Conservation (phyloP, 169 alveolate species). For the Eimeria acervulina region DNA sequence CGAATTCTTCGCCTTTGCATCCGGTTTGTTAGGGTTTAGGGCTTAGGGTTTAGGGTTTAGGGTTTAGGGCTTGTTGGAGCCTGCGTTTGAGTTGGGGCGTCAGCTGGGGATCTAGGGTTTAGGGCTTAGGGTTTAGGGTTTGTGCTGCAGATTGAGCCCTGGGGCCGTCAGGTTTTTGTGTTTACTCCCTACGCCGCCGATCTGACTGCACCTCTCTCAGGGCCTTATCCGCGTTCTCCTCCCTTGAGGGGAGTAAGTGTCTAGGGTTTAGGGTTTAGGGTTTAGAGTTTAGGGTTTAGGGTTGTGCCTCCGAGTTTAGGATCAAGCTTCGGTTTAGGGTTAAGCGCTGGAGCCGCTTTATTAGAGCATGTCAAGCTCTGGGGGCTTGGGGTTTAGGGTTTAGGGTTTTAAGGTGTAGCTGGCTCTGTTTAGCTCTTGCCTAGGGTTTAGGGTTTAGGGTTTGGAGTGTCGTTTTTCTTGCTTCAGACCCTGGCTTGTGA, state of each 20-base stretch:
- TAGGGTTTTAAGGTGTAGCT: neutral
- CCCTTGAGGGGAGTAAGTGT: slow-evolving; percentile 21
- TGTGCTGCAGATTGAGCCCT: slow-evolving; percentile 78
- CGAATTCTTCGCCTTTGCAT: slow-evolving; percentile 79
- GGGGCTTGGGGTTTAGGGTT: no score
- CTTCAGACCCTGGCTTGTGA: no score
- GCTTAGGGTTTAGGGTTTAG: slow-evolving; percentile 25
- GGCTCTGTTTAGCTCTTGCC: neutral
- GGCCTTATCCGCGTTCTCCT: slow-evolving; percentile 68
- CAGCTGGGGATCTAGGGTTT: neutral
- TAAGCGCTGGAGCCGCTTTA: no score
- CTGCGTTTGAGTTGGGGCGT: neutral
- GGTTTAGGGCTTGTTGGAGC: neutral
- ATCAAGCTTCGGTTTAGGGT: no score
- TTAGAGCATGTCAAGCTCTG: no score
- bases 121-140: slow-evolving; percentile 31
- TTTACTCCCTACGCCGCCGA: slow-evolving; percentile 41
- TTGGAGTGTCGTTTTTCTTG: no score
- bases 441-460: slow-evolving; percentile 24
- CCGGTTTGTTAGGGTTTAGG: slow-evolving; percentile 55
- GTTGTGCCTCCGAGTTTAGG: no score
- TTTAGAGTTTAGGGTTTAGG: no score
- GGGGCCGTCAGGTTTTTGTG: slow-evolving; percentile 82
- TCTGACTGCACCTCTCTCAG: neutral
- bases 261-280: neutral